phyloP scores from a whole-genome alignment of 441 rosid species.

The Pelargonium australe region DNA sequence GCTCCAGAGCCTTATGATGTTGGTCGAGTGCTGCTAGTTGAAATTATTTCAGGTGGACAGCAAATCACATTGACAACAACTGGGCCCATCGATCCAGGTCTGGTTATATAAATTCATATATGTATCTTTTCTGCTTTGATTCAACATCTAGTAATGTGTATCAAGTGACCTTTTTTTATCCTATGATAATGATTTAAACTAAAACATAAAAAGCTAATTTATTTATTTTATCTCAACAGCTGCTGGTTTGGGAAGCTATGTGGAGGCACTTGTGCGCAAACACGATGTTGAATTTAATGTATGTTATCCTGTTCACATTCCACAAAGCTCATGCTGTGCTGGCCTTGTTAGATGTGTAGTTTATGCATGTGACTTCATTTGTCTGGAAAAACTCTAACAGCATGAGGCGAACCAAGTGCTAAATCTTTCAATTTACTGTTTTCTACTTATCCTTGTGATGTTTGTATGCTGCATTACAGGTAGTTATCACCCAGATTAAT shows the following conservation, averaged over 20 bases:
- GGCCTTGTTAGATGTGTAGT: background rate
- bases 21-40: constrained; percentile 62
- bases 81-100: constrained; percentile 80
- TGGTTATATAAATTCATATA: background rate
- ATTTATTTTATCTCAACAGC: constrained; percentile 34
- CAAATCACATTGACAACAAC: constrained; percentile 53
- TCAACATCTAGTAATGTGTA: background rate
- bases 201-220: background rate
- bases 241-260: constrained; percentile 92
- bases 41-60: constrained; percentile 47
- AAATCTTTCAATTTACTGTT: background rate
- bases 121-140: background rate
- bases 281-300: constrained; percentile 89
- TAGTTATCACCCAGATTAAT: constrained; percentile 70
- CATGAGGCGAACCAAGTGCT: background rate
- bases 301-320: constrained; percentile 16
- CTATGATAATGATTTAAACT: background rate
- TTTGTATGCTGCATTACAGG: constrained; percentile 33
- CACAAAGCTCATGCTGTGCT: background rate
- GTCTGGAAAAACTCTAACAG: too few relatives aligned
- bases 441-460: background rate
- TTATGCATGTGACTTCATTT: background rate
- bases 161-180: background rate
- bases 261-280: constrained; percentile 84
- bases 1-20: constrained; percentile 97